Percentiles rank a stretch among this genome's conserved stretches.
phyloP scores from a whole-genome alignment of 177 flowering plant genomes.

The Vitis hybrid region DNA sequence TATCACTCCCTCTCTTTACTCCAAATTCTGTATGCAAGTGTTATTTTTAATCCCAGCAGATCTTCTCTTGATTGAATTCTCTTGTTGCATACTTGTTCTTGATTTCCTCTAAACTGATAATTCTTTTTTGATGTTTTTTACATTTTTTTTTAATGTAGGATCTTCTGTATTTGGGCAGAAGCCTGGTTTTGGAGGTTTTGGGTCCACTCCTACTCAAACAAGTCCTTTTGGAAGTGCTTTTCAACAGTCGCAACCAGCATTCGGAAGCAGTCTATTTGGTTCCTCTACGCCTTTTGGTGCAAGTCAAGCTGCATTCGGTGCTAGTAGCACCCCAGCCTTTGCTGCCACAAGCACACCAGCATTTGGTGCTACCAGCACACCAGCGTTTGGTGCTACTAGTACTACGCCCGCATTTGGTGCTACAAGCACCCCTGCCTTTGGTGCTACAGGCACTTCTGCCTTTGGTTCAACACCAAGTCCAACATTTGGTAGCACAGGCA shows the following conservation, averaged over 20 bases:
- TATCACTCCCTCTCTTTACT: too few species aligned
- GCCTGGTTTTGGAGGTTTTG: conserved; percentile 92
- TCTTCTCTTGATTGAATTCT: not conserved
- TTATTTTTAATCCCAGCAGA: too few species aligned
- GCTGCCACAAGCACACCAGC: conserved; percentile 59
- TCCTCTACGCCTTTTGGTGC: conserved; percentile 74
- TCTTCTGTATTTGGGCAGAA: conserved; percentile 83
- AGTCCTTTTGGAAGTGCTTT: conserved; percentile 87
- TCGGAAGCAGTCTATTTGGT: conserved; percentile 74
- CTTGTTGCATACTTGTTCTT: not conserved
- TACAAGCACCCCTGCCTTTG: conserved; percentile 47
- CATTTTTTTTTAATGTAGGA: conserved; percentile 34
- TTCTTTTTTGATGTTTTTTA: not conserved
- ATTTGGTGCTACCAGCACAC: conserved; percentile 49
- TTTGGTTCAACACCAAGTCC: conserved; percentile 42
- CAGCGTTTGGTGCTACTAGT: conserved; percentile 61
- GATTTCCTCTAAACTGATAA: not conserved
- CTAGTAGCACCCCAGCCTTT: conserved; percentile 48
- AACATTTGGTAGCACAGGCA: conserved; percentile 43
- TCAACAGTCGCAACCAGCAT: conserved; percentile 87
- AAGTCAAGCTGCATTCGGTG: conserved; percentile 62
- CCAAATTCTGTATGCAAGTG: too few species aligned
- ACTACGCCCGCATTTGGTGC: conserved; percentile 39
- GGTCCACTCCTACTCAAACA: conserved; percentile 66
- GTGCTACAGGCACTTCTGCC: conserved; percentile 32